These are phyloP conservation scores for Yarrowia sp. DNA, from an alignment of 805 yeast genomes.

Conservation along the genomic window DNA sequence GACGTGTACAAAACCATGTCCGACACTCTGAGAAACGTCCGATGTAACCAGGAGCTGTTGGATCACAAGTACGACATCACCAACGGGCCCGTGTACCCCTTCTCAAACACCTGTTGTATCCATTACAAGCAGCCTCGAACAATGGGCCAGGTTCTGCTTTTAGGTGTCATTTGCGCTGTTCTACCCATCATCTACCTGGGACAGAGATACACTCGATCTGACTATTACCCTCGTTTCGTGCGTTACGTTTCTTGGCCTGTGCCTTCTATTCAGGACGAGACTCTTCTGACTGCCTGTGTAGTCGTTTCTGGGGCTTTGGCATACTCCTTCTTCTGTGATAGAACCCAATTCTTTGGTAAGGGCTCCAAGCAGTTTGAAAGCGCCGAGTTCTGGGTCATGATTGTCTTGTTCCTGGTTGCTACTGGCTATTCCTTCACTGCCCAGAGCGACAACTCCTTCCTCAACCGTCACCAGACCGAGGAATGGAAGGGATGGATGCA, in stretches of 20 bases:
- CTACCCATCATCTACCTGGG: conserved; percentile 37
- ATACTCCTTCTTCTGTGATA: conserved; percentile 44
- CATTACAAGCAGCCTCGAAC: conserved; percentile 41
- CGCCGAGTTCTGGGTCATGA: conserved; percentile 41
- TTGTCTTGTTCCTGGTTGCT: not conserved
- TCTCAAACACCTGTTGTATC: conserved; percentile 44
- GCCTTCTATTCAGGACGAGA: conserved; percentile 20
- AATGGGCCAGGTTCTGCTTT: conserved; percentile 21
- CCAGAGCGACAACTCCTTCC: conserved; percentile 42
- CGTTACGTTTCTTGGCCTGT: conserved; percentile 32
- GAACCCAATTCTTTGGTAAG: conserved; percentile 44
- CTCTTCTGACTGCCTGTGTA: conserved; percentile 21
- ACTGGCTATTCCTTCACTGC: conserved; percentile 38
- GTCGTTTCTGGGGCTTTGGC: conserved; percentile 41
- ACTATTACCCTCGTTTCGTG: conserved; percentile 38
- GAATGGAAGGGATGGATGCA: conserved; percentile 48
- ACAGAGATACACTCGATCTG: conserved; percentile 17
- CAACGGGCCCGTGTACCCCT: conserved; percentile 41
- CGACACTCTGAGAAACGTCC: conserved; percentile 42
- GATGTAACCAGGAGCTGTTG: conserved; percentile 43
- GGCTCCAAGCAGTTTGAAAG: conserved; percentile 42
- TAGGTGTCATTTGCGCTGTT: conserved; percentile 39
- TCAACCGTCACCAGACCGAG: conserved; percentile 45
- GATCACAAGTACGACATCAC: conserved; percentile 13
- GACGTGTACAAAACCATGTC: conserved; percentile 43